These are phyloP conservation scores for Trypanosoma conorhini DNA, from an alignment of 208 protist species.

Conservation along the genomic window DNA sequence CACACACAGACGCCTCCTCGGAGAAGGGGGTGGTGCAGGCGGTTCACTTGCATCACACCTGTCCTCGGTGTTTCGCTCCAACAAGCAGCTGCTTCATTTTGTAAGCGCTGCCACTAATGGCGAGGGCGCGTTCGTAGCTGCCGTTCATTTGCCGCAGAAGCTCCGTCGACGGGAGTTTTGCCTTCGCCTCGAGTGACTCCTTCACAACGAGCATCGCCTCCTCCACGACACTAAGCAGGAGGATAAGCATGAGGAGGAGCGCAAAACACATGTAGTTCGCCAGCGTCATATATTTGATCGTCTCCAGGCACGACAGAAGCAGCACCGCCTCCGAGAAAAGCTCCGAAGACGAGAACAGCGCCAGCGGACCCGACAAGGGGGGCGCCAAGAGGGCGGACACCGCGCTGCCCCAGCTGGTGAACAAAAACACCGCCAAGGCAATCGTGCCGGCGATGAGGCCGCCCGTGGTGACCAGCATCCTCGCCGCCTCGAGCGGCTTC, in stretches of 20 bases:
- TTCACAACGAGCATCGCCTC: constrained; percentile 36
- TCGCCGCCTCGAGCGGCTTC: background rate
- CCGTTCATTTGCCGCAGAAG: constrained; percentile 71
- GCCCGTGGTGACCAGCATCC: background rate
- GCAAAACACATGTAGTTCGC: constrained; percentile 24
- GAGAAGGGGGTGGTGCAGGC: background rate
- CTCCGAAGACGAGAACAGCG: background rate
- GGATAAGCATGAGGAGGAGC: constrained; percentile 40
- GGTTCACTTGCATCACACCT: background rate
- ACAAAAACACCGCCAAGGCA: constrained; percentile 7
- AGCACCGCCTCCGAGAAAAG: background rate
- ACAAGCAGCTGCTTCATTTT: constrained; percentile 8
- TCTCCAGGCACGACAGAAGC: background rate
- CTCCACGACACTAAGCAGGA: constrained; percentile 37
- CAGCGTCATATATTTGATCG: constrained; percentile 24
- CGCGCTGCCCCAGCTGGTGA: background rate
- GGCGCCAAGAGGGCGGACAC: background rate
- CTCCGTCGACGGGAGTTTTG: constrained; percentile 46
- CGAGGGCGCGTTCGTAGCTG: constrained; percentile 39
- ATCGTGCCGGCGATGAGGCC: constrained; percentile 9
- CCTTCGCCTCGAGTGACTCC: constrained; percentile 37
- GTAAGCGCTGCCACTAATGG: constrained; percentile 21
- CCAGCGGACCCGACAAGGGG: background rate
- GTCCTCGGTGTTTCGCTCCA: background rate
- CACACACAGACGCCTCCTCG: background rate